Evolutionary conservation across 2,329 filamentous ascomycete species (phyloP).

Genomic region (Ceratocystiopsis brevicomis): DNA sequence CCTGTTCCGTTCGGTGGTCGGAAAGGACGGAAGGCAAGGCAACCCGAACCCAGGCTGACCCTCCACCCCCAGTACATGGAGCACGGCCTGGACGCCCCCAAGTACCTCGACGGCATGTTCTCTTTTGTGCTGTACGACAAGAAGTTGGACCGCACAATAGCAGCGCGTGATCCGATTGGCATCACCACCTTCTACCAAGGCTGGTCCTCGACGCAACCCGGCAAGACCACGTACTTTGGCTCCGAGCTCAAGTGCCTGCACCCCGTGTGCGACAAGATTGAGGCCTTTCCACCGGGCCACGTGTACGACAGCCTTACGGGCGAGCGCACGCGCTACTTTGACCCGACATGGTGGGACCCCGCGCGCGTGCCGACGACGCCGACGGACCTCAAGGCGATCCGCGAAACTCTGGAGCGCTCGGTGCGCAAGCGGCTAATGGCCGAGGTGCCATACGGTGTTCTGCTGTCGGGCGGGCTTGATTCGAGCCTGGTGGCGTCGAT

Average conservation of each 20-base stretch:
- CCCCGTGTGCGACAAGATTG: constrained; percentile 86
- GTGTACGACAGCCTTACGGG: constrained; percentile 89
- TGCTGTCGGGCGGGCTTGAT: constrained; percentile 87
- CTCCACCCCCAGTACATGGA: constrained; percentile 53
- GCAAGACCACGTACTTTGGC: constrained; percentile 70
- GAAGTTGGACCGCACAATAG: constrained; percentile 76
- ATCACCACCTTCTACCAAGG: constrained; percentile 97
- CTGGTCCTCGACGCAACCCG: constrained; percentile 65
- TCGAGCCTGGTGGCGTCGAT: constrained; percentile 91
- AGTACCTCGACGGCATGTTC: constrained; percentile 97
- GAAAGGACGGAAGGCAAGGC: no score
- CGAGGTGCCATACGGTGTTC: constrained; percentile 90
- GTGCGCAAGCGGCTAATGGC: constrained; percentile 97
- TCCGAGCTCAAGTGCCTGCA: constrained; percentile 90
- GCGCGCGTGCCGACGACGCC: constrained; percentile 59
- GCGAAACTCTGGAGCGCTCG: constrained; percentile 68
- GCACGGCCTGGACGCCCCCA: constrained; percentile 78
- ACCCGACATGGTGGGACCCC: constrained; percentile 84
- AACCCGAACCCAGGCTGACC: no score
- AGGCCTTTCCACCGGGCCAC: constrained; percentile 86
- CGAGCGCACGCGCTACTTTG: constrained; percentile 69
- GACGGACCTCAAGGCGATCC: constrained; percentile 64
- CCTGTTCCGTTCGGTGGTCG: no score
- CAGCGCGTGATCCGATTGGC: constrained; percentile 89
- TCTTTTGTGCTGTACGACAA: constrained; percentile 97